Conservation (phyloP, 2,329 filamentous ascomycete genomes). For the Stylonectria norvegica region DNA sequence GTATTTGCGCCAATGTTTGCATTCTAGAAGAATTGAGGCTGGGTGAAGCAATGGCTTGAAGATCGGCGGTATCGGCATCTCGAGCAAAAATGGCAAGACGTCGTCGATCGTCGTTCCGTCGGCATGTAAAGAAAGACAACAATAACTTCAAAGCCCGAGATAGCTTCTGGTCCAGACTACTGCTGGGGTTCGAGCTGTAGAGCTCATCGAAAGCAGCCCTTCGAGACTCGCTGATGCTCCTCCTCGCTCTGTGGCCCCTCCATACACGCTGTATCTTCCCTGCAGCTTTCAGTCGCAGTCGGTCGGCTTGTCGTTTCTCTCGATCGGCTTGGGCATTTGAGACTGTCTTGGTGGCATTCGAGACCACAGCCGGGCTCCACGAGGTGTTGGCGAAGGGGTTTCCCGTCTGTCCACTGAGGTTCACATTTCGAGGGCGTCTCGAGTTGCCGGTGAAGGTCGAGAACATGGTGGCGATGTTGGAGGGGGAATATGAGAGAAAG, state of each 20-base stretch:
- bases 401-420: conserved; percentile 78
- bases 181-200: conserved; percentile 40
- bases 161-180: conserved; percentile 35
- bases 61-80: conserved; percentile 39
- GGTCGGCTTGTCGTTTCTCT: conserved; percentile 73
- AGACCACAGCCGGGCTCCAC: conserved; percentile 54
- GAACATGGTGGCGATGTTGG: conserved; percentile 68
- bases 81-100: conserved; percentile 45
- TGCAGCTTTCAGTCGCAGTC: conserved; percentile 70
- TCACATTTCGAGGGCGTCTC: conserved; percentile 84
- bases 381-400: conserved; percentile 73
- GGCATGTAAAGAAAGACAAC: conserved; percentile 47
- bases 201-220: conserved; percentile 61
- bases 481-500: conserved; percentile 6
- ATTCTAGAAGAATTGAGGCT: conserved; percentile 31
- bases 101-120: conserved; percentile 43
- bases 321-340: conserved; percentile 86
- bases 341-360: conserved; percentile 71
- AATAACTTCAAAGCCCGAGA: conserved; percentile 45
- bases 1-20: conserved; percentile 33
- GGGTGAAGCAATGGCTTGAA: conserved; percentile 34
- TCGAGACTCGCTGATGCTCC: conserved; percentile 52
- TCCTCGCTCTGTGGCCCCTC: conserved; percentile 70
- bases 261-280: conserved; percentile 74
- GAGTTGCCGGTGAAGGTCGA: conserved; percentile 87